Base-by-base conservation (phyloP, 106 monocot genomes). In the Triglochin maritima region DNA sequence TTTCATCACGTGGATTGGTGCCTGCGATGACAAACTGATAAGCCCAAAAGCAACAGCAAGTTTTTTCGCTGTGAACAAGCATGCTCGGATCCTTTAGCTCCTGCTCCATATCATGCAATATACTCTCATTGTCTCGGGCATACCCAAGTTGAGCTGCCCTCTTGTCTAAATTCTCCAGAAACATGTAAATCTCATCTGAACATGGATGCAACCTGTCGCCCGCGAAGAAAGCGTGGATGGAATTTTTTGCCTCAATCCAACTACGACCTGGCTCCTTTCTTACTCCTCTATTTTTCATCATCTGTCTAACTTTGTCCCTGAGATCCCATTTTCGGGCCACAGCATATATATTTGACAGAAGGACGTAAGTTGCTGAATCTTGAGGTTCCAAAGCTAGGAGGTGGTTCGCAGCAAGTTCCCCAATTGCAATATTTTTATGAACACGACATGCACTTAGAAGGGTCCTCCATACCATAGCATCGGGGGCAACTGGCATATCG, bases 211-310 rank as follows among this genome's bases (percentile, higher is more conserved):
- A 50, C 29, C 62, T 69, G 50, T 89, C 85, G 2, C 85, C 85
- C 56, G 79, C 89, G 63, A 81, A 83, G 59, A 89, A 89, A 14
- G 81, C 69, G 56, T 89, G 89, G 14, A 89, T 56, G 8, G 16
- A 68, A 51, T 81, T 85, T 60, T 81, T 78, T 5, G 63, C 83
- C 64, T 86, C 89, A 56, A 90, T 83, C 86, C 86, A 90, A 29
- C 89, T 90, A 16, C 77, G 73, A 12, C 89, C 89, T 4, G 89
- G 89, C 60, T 90, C 89, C 74, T 90, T 90, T 60, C 81, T 90
- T 9, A 86, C 81, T 54, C 81, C 83, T 66, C 62, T 83, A 56
- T 86, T 74, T 79, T 79, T 90, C 89, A 90, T 90, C 63, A 86
- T 69, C 69, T 72, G 62, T 62, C 86, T 72, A 50, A 86, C 69